Base-by-base conservation (phyloP, 73 alveolate species). In the Urostyla sp. region DNA sequence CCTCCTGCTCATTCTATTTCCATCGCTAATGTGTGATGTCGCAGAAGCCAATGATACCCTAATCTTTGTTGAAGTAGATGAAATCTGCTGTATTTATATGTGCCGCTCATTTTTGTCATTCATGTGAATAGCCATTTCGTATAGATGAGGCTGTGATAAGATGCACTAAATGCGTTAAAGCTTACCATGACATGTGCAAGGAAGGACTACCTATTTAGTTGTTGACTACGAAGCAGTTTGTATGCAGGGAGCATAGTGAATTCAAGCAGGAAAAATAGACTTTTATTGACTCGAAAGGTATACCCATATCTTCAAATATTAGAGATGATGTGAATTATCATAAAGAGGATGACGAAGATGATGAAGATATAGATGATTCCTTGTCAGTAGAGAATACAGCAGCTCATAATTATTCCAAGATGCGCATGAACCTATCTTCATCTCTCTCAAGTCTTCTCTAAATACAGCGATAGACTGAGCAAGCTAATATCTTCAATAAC, bases 171-270 rank as follows among this genome's bases (percentile, higher is more conserved):
- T 63, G 79, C 26, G 79, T 63, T 2, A 46, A 57, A 3, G 58
- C 79, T 40, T 63, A 63, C 44, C 79, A 63, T 63, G 79, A 63
- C n/a, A n/a, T 8, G 21, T 63, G 79, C 60, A 63, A 63, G 28
- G 79, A 63, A 16, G 45, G 48, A 35, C 4, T 44, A 3, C 13
- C 10, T 21, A 18, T 38, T 2, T 11, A 63, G 2, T 28, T 38
- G 3, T 43, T 63, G 6, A 63, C 79, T 28, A 24, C 37, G 79
- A 63, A 63, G 24, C 45, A 63, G 36, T 63, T 63, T 23, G 44
- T 63, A 8, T 63, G 79, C 30, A 20, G 8, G 23, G 6, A 16
- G 4, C 79, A 63, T 40, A 63, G 31, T 5, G 79, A 63, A 31
- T 6, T 63, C 1, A 38, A 38, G 20, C 6, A 15, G 20, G 44